Conservation (phyloP, 148 eudicot genomes). For the Rhododendron vialii region DNA sequence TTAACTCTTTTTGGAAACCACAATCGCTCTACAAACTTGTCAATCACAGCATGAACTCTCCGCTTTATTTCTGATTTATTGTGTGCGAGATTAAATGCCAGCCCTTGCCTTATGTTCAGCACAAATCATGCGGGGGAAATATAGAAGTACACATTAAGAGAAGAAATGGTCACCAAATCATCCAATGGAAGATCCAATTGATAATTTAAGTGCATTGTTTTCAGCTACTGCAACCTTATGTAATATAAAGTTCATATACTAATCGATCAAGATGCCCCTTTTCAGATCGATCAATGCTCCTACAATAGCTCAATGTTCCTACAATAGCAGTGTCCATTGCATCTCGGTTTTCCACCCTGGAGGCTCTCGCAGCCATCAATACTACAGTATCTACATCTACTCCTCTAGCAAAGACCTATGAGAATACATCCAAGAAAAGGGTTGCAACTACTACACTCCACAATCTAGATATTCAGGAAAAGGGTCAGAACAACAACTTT, state of each 20-base stretch:
- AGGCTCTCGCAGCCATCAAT: constrained; percentile 70
- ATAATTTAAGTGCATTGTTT: neutral
- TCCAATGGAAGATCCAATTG: neutral
- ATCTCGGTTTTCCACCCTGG: constrained; percentile 72
- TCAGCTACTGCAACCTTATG: neutral
- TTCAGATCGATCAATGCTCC: constrained; percentile 63
- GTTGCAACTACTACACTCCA: neutral
- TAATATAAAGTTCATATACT: neutral
- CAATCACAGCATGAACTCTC: too few relatives aligned
- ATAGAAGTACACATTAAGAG: neutral
- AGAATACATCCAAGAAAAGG: neutral
- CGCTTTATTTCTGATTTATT: too few relatives aligned
- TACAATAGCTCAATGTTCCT: constrained; percentile 68
- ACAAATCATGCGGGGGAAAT: neutral
- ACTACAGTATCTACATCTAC: constrained; percentile 55
- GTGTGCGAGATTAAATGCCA: constrained; percentile 17
- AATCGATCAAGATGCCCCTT: constrained; percentile 39
- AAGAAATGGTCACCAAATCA: neutral
- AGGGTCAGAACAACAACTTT: too few relatives aligned
- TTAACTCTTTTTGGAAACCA: too few relatives aligned
- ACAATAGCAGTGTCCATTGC: constrained; percentile 81
- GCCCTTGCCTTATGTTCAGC: constrained; percentile 47
- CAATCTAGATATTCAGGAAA: neutral
- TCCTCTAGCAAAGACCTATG: constrained; percentile 49
- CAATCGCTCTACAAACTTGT: too few relatives aligned